phyloP scores from a whole-genome alignment of 768 basidiomycete genomes.

The Fomitopsis serialis region DNA sequence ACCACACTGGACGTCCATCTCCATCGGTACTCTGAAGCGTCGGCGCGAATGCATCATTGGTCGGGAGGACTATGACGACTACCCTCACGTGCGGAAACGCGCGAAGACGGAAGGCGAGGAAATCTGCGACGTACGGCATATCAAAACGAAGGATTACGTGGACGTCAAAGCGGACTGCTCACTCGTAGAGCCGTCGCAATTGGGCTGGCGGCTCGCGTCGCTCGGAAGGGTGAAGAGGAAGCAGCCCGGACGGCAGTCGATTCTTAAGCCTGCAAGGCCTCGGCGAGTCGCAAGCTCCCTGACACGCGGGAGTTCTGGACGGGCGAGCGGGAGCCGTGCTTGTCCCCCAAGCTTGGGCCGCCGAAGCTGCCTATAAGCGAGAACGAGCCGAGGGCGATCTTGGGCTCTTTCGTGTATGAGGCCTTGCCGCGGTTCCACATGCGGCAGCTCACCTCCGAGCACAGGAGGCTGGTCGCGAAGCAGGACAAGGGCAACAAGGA shows the following conservation, averaged over 20 bases:
- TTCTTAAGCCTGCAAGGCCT: slow-evolving; percentile 6
- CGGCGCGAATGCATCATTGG: background rate
- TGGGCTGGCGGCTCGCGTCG: too few relatives aligned
- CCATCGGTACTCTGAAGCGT: slow-evolving; percentile 10
- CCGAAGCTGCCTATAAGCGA: background rate
- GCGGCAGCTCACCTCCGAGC: background rate
- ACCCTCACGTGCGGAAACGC: background rate
- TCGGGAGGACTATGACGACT: background rate
- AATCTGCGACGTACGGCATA: background rate
- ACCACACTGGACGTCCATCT: background rate
- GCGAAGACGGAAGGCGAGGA: background rate
- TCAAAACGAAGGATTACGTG: background rate
- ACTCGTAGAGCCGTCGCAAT: background rate
- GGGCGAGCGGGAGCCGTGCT: background rate
- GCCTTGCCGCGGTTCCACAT: background rate
- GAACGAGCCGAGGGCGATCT: background rate
- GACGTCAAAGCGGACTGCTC: background rate
- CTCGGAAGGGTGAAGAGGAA: background rate
- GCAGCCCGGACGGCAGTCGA: slow-evolving; percentile 3
- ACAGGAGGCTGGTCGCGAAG: background rate
- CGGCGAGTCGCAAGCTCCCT: background rate
- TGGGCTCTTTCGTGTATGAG: background rate
- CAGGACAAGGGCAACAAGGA: background rate
- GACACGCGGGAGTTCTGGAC: background rate
- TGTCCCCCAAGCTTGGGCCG: slow-evolving; percentile 8